Evolutionary conservation across 2,329 filamentous ascomycete species (phyloP).

Genomic region (Fusarium sublunatum): DNA sequence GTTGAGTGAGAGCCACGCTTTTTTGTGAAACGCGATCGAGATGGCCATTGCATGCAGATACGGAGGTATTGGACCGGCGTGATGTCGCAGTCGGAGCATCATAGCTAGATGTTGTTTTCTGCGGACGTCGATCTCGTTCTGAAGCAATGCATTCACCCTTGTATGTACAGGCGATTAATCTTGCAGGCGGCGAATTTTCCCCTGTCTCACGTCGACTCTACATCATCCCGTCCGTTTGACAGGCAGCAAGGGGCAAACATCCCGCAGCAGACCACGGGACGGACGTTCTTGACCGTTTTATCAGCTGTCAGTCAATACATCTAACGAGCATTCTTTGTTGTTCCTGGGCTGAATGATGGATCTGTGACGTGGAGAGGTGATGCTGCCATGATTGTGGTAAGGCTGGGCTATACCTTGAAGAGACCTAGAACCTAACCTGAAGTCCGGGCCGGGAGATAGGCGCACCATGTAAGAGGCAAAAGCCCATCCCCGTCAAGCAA

Average conservation of each 20-base stretch:
- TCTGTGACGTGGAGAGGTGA: conserved; percentile 30
- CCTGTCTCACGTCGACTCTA: conserved; percentile 36
- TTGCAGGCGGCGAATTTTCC: conserved; percentile 12
- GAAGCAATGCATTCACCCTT: background rate
- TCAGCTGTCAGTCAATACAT: conserved; percentile 1
- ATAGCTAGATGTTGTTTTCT: background rate
- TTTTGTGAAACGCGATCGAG: conserved; percentile 36
- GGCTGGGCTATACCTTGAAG: too few relatives aligned
- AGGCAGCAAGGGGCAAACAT: conserved; percentile 32
- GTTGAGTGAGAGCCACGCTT: conserved; percentile 28
- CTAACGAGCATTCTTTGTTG: conserved; percentile 1
- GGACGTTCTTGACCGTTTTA: background rate
- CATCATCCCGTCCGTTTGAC: conserved; percentile 37
- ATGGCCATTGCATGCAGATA: conserved; percentile 20
- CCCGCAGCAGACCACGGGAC: conserved; percentile 5
- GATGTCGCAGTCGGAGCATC: background rate
- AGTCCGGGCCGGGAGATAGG: too few relatives aligned
- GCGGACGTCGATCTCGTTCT: background rate
- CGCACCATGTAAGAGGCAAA: conserved; percentile 24
- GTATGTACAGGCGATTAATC: conserved; percentile 7
- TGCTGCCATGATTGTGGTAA: conserved; percentile 1
- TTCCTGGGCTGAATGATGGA: conserved; percentile 23
- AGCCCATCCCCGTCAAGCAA: conserved; percentile 5
- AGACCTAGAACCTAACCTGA: too few relatives aligned
- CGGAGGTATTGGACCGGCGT: conserved; percentile 19